Evolutionary conservation across 345 rosid genomes (phyloP), one percentile per base, ranked within the genome.

Genomic region (Syzygium oleosum): DNA sequence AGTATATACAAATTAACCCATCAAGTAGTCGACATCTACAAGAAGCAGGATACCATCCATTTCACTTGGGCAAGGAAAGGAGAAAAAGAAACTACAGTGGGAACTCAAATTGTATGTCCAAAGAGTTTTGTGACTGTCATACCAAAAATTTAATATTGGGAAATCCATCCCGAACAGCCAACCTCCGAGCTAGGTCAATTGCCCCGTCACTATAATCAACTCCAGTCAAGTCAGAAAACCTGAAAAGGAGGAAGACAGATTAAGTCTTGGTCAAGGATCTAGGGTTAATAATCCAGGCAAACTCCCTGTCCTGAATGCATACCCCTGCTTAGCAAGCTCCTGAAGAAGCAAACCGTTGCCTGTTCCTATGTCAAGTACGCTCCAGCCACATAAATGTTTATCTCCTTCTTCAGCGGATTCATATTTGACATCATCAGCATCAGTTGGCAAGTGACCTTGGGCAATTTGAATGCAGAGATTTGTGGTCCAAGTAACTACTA

Each of bases 261-360:
- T 51, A 61, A 23, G 38, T 56, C 59, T 80, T 73, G 38, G 84
- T 52, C 51, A 85, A 29, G 68, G 84, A 11, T 19, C 59, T n/a
- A 68, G 23, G 10, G 25, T 34, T 19, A 34, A 34, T 73, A 34
- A 34, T 73, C 80, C 79, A 79, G 9, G 51, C 14, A 43, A 86
- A 41, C 31, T 84, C 87, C 84, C 38, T 92, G 87, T 90, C 87
- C 91, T 53, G 88, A 92, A 90, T 90, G 85, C 90, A 87, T 89
- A 98, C 99, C 99, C 99, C 88, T 90, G 96, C 92, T 96, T 98
- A 90, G 97, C 93, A 92, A 98, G 96, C 92, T 95, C 96, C 89
- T 98, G 99, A 90, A 96, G 99, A 55, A 98, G 98, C 87, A 98
- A 91, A 87, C 99, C 99, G 90, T 98, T 98, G 87, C 99, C 99